phyloP scores from a whole-genome alignment of 768 basidiomycete species.

The Pisolithus tinctorius region DNA sequence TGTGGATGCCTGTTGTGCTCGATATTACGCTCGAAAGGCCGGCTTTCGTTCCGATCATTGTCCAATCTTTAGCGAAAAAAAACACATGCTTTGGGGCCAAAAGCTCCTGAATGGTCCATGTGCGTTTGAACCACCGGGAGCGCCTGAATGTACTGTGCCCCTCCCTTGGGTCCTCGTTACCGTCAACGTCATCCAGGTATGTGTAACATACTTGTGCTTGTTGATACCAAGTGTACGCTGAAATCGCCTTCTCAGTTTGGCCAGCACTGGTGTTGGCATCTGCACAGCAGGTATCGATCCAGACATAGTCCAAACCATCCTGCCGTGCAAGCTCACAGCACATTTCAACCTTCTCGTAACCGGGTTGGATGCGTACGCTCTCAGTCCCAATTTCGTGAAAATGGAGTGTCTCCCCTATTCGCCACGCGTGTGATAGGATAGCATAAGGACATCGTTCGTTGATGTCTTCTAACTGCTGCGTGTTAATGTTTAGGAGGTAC shows the following conservation, averaged over 20 bases:
- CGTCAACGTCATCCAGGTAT: slow-evolving; percentile 7
- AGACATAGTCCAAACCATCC: slow-evolving; percentile 8
- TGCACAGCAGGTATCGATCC: slow-evolving; percentile 12
- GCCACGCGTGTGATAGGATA: slow-evolving; percentile 8
- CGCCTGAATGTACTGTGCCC: neutral
- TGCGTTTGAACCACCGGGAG: slow-evolving; percentile 9
- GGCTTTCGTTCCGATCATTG: slow-evolving; percentile 4
- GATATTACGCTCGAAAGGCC: slow-evolving; percentile 1
- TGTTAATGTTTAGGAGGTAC: slow-evolving; percentile 2
- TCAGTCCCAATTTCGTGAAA: neutral
- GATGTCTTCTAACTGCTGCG: slow-evolving; percentile 1
- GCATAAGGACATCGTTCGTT: slow-evolving; percentile 2
- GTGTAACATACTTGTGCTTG: slow-evolving; percentile 9
- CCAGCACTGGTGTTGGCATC: slow-evolving; percentile 11
- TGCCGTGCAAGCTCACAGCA: slow-evolving; percentile 1
- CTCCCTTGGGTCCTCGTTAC: neutral
- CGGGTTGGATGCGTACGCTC: neutral
- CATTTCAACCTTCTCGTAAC: slow-evolving; percentile 2
- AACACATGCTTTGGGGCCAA: slow-evolving; percentile 9
- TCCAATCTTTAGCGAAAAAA: slow-evolving; percentile 12
- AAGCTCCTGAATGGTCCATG: slow-evolving; percentile 1
- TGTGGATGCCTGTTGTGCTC: neutral
- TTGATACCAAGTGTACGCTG: slow-evolving; percentile 14
- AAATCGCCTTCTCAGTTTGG: slow-evolving; percentile 8
- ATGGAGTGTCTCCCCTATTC: slow-evolving; percentile 1